Conservation (phyloP, 148 eudicot genomes). For the Rhododendron kiyosumense region DNA sequence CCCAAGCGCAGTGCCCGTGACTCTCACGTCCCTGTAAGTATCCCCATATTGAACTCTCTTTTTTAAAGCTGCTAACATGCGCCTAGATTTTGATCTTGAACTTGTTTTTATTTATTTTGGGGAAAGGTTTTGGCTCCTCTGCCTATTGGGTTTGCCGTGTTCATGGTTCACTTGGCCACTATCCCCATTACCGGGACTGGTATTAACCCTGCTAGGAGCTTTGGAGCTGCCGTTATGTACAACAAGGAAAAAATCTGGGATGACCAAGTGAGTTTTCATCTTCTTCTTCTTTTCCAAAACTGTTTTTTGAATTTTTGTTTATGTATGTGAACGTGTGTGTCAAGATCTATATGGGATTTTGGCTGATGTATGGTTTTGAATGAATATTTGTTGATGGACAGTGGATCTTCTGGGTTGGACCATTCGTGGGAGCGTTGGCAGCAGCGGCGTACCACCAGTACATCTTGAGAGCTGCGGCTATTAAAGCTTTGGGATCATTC, state of each 20-base stretch:
- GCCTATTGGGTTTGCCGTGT: slow-evolving; percentile 88
- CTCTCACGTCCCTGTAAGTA: slow-evolving; percentile 79
- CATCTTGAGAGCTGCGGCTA: slow-evolving; percentile 78
- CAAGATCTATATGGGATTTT: background rate
- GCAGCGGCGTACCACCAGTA: slow-evolving; percentile 93
- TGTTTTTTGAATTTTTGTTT: no score
- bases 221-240: slow-evolving; percentile 84
- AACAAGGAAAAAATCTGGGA: slow-evolving; percentile 68
- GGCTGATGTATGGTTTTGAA: background rate
- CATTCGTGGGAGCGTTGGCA: slow-evolving; percentile 77
- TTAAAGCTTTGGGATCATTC: slow-evolving; percentile 89
- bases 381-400: slow-evolving; percentile 11
- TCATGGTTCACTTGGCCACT: slow-evolving; percentile 91
- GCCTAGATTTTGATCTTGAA: no score
- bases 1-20: slow-evolving; percentile 88
- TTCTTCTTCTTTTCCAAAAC: background rate
- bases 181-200: slow-evolving; percentile 91
- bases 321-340: background rate
- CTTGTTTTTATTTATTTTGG: background rate
- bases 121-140: slow-evolving; percentile 73
- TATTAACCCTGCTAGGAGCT: slow-evolving; percentile 92
- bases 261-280: slow-evolving; percentile 51
- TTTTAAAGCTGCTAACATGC: no score
- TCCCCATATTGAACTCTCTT: no score
- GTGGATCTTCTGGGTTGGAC: slow-evolving; percentile 99